Percentiles rank a stretch among this genome's conserved stretches.
Evolutionary conservation across 768 basidiomycete species (phyloP).

Genomic region (Mycena sanguinolenta): DNA sequence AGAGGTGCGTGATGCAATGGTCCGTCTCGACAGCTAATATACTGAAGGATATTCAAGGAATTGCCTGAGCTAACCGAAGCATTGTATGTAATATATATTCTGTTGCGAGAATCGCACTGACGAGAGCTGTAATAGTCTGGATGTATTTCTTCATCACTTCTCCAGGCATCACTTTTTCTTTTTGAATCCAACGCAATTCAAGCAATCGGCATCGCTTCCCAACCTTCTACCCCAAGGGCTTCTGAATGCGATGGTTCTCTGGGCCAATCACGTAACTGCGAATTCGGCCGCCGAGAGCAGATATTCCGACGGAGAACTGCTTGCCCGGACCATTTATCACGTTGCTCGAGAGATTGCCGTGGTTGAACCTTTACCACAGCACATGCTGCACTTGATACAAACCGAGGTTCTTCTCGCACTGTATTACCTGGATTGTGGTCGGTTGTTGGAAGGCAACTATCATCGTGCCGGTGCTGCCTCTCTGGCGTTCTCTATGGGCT

Average conservation of each 20-base stretch:
- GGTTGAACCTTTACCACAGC: background rate
- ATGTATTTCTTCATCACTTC: constrained; percentile 13
- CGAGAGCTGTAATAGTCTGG: background rate
- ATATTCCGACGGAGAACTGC: constrained; percentile 12
- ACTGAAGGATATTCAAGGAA: constrained; percentile 1
- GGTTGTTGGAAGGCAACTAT: constrained; percentile 8
- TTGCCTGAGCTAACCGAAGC: background rate
- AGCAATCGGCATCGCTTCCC: background rate
- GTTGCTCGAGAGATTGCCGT: background rate
- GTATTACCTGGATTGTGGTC: constrained; percentile 26
- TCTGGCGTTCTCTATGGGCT: constrained; percentile 17
- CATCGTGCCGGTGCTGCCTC: constrained; percentile 27
- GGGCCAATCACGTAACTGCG: constrained; percentile 22
- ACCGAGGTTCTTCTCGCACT: constrained; percentile 23
- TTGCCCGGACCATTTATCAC: background rate
- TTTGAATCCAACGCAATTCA: background rate
- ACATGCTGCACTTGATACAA: constrained; percentile 20
- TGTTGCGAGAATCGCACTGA: background rate
- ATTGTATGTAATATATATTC: background rate
- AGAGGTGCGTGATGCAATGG: background rate
- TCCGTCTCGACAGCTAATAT: too few relatives aligned
- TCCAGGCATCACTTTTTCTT: constrained; percentile 16
- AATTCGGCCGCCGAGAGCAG: background rate
- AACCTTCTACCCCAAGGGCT: background rate
- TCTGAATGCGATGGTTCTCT: constrained; percentile 19